Percentiles rank a stretch among this genome's conserved stretches.
These are phyloP conservation scores for Brassica balearica DNA, from an alignment of 441 rosid species.

Conservation along the genomic window DNA sequence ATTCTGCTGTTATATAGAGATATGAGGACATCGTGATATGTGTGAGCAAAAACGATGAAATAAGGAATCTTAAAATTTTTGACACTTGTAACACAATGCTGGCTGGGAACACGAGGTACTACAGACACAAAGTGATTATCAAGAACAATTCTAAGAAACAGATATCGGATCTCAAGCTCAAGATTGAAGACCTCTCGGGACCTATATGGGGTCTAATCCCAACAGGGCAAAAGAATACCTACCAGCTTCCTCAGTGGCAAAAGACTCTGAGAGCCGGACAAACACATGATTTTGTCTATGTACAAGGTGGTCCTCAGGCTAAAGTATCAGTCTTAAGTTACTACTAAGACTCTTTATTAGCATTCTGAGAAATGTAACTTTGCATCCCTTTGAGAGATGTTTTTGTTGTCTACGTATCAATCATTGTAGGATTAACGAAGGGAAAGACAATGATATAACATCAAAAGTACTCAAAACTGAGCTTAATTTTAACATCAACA, in stretches of 20 bases:
- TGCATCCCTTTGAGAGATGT: slow-evolving; percentile 20
- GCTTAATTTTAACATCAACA: slow-evolving; percentile 21
- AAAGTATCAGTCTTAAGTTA: slow-evolving; percentile 66
- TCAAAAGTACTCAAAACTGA: slow-evolving; percentile 18
- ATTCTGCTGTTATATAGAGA: neutral
- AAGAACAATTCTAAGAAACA: slow-evolving; percentile 64
- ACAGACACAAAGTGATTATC: slow-evolving; percentile 70
- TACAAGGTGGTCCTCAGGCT: slow-evolving; percentile 87
- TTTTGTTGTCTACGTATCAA: neutral
- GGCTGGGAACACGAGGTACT: slow-evolving; percentile 52
- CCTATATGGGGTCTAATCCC: slow-evolving; percentile 68
- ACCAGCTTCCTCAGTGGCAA: slow-evolving; percentile 61
- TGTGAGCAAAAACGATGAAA: neutral
- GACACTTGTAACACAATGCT: slow-evolving; percentile 14
- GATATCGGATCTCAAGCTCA: slow-evolving; percentile 54
- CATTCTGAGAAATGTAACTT: slow-evolving; percentile 27
- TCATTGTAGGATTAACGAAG: neutral
- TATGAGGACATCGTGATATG: neutral
- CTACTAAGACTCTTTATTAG: slow-evolving; percentile 34
- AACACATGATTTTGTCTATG: slow-evolving; percentile 59
- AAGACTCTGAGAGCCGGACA: slow-evolving; percentile 55
- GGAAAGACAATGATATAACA: slow-evolving; percentile 4
- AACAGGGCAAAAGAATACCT: slow-evolving; percentile 53
- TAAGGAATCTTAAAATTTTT: slow-evolving; percentile 9
- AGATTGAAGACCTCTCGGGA: slow-evolving; percentile 60